Percentiles rank a stretch among this genome's conserved stretches.
Evolutionary conservation across 352 stramenopile species (phyloP).

Genomic region (Phytopythium kandeliae): DNA sequence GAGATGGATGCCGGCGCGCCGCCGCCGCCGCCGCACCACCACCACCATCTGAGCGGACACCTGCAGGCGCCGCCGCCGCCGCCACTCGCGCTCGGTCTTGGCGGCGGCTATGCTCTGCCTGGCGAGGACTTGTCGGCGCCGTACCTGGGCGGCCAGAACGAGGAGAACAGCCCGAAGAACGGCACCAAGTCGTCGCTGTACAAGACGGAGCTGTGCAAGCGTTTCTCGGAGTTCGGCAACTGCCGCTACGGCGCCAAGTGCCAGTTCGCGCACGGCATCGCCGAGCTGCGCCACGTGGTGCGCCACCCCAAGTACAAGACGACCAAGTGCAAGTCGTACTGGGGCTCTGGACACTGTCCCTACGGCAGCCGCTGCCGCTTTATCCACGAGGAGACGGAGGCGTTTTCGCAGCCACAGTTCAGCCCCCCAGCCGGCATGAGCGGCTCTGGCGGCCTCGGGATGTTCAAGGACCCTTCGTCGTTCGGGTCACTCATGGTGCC

Average conservation of each 20-base stretch:
- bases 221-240: conserved; percentile 83
- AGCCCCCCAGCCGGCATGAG: conserved; percentile 25
- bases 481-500: conserved; percentile 19
- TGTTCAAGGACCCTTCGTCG: conserved; percentile 50
- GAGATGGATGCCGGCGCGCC: conserved; percentile 46
- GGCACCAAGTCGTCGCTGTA: conserved; percentile 83
- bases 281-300: conserved; percentile 76
- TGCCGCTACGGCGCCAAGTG: conserved; percentile 88
- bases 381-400: conserved; percentile 81
- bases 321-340: conserved; percentile 91
- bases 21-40: neutral
- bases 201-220: conserved; percentile 87
- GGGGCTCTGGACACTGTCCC: conserved; percentile 81
- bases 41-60: neutral
- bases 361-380: conserved; percentile 86
- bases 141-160: conserved; percentile 41
- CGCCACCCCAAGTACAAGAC: conserved; percentile 90
- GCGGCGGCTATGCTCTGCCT: conserved; percentile 37
- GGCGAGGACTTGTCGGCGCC: conserved; percentile 31
- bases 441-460: conserved; percentile 11
- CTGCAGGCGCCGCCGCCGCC: conserved; percentile 4
- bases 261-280: conserved; percentile 81
- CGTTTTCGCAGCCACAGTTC: conserved; percentile 49
- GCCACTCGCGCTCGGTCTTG: neutral
- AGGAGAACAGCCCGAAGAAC: conserved; percentile 82